Conservation (phyloP, 2,329 filamentous ascomycete genomes). For the Sporothrix humicola region DNA sequence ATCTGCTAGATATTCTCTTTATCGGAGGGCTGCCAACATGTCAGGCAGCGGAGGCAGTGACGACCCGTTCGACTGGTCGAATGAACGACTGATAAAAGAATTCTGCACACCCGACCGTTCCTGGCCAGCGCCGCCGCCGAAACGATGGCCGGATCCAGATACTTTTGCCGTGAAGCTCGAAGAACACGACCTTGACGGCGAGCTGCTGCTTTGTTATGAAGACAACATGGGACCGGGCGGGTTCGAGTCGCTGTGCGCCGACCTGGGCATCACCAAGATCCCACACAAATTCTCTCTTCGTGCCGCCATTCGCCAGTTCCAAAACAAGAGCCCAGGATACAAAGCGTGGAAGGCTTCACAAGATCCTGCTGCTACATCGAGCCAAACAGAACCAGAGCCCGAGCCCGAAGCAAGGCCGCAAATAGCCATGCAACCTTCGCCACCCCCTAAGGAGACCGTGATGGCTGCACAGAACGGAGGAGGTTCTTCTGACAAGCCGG, state of each 20-base stretch:
- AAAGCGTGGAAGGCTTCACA: slow-evolving; percentile 43
- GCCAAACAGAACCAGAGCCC: too few species aligned
- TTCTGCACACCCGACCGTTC: slow-evolving; percentile 63
- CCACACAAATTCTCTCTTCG: slow-evolving; percentile 64
- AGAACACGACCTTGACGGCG: slow-evolving; percentile 69
- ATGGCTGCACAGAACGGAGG: not conserved
- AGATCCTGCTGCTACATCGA: too few species aligned
- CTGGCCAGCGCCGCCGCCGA: slow-evolving; percentile 50
- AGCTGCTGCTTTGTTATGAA: slow-evolving; percentile 63
- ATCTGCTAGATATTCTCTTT: not conserved
- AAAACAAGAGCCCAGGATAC: slow-evolving; percentile 58
- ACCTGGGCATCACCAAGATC: slow-evolving; percentile 62
- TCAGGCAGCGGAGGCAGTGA: slow-evolving; percentile 34
- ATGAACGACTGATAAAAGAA: slow-evolving; percentile 68
- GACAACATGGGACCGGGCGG: slow-evolving; percentile 51
- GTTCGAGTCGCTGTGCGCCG: slow-evolving; percentile 56
- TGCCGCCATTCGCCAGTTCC: slow-evolving; percentile 63
- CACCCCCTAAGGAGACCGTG: not conserved
- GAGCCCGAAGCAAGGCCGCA: too few species aligned
- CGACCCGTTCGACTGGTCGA: slow-evolving; percentile 78
- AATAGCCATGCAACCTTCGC: not conserved
- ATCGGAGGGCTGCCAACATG: slow-evolving; percentile 30
- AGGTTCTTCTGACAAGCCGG: not conserved
- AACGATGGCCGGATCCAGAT: slow-evolving; percentile 57
- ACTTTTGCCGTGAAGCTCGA: slow-evolving; percentile 61